These are phyloP conservation scores for Cryptococcus sp. DNA, from an alignment of 1,284 basidiomycete genomes.

Conservation along the genomic window DNA sequence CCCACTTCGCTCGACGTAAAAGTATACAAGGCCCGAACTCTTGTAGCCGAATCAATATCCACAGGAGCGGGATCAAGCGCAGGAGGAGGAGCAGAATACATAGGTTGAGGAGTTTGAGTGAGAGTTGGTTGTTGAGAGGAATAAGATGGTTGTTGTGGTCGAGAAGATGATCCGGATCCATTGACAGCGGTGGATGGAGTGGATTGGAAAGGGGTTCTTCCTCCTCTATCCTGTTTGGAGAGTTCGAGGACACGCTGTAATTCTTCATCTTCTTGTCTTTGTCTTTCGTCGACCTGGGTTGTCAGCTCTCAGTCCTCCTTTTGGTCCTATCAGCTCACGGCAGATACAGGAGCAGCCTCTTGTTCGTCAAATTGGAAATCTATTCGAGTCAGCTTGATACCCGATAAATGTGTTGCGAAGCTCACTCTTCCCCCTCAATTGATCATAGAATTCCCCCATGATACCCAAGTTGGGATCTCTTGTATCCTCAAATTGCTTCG, in stretches of 20 bases:
- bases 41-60: slow-evolving; percentile 57
- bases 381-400: slow-evolving; percentile 11
- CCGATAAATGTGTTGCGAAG: not conserved
- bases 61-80: slow-evolving; percentile 36
- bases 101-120: slow-evolving; percentile 1
- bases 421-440: slow-evolving; percentile 75
- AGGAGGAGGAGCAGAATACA: slow-evolving; percentile 14
- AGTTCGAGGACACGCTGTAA: slow-evolving; percentile 83
- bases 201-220: slow-evolving; percentile 49
- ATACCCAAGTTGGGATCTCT: slow-evolving; percentile 72
- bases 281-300: slow-evolving; percentile 62
- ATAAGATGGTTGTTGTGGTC: slow-evolving; percentile 8
- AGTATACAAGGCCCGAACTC: slow-evolving; percentile 84
- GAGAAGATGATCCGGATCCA: slow-evolving; percentile 17
- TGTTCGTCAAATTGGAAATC: slow-evolving; percentile 56
- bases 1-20: slow-evolving; percentile 86
- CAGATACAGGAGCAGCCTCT: slow-evolving; percentile 51
- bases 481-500: slow-evolving; percentile 66
- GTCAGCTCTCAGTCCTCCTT: not conserved
- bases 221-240: slow-evolving; percentile 81
- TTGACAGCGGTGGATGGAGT: slow-evolving; percentile 11
- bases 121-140: not conserved
- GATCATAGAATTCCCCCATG: slow-evolving; percentile 85
- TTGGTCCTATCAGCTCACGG: slow-evolving; percentile 13
- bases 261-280: slow-evolving; percentile 81